phyloP scores from a whole-genome alignment of 768 basidiomycete genomes.

The Lactarius hatsudake region DNA sequence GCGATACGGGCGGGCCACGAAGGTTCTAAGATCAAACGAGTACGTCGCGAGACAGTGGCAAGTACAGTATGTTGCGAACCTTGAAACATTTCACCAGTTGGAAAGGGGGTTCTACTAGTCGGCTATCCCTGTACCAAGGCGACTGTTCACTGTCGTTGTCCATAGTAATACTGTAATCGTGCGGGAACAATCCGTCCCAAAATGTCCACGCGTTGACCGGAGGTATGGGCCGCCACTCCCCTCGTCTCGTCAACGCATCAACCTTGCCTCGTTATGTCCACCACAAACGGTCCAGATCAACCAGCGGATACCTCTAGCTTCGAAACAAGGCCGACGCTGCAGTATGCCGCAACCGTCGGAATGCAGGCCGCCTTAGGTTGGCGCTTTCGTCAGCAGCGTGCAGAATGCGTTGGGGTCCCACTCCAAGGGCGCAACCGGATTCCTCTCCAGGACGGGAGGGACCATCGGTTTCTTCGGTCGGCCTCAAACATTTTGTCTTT shows the following conservation, averaged over 20 bases:
- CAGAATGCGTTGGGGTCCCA: constrained; percentile 83
- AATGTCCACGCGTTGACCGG: constrained; percentile 14
- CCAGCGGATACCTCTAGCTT: constrained; percentile 31
- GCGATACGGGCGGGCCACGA: constrained; percentile 41
- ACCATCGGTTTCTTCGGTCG: constrained; percentile 91
- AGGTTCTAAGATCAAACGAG: constrained; percentile 43
- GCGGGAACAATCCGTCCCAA: neutral
- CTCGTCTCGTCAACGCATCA: neutral
- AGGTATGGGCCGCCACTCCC: neutral
- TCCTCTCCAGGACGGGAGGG: constrained; percentile 82
- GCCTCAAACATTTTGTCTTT: constrained; percentile 30
- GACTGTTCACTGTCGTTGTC: constrained; percentile 9
- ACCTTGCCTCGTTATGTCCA: constrained; percentile 17
- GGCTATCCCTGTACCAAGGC: constrained; percentile 37
- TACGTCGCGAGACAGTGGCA: constrained; percentile 27
- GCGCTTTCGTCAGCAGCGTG: constrained; percentile 64
- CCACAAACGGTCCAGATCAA: constrained; percentile 11
- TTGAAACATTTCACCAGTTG: constrained; percentile 41
- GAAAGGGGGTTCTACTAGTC: constrained; percentile 39
- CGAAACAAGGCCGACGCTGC: constrained; percentile 52
- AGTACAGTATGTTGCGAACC: constrained; percentile 38
- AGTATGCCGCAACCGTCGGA: constrained; percentile 54
- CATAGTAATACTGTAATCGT: neutral
- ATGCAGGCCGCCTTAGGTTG: constrained; percentile 65
- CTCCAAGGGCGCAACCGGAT: constrained; percentile 76